Evolutionary conservation across 2,329 filamentous ascomycete species (phyloP), one percentile per base, ranked within the genome.

Genomic region (Exophiala viscosa): DNA sequence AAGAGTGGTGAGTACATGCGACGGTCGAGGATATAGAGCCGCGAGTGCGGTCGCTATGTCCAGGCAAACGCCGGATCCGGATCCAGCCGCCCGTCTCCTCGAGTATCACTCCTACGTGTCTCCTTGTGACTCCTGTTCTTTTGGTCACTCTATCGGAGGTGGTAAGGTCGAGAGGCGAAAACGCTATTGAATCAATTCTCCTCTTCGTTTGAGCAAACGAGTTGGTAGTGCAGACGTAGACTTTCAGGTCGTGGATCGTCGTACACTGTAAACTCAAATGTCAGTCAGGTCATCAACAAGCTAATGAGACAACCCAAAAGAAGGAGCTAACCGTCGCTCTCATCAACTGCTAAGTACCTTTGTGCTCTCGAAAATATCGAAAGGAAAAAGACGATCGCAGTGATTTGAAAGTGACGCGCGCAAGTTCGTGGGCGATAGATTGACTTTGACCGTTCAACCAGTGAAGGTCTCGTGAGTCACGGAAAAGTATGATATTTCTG

Each of bases 1-100:
- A 86, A 85, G 64, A 87, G 79, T 73, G 82, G 83, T 61, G 84
- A 87, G 84, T 87, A 83, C 83, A 84, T 77, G 68, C 83, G 85
- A 79, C 68, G 81, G 80, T 72, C 71, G 62, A 59, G 62, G 23
- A 39, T 28, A 35, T 15, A 33, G 34, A 54, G 50, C 53, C 46
- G 45, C 47, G 39, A 14, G 23, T 14, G 54, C 47, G 48, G 41
- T 42, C 28, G 36, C 50, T 45, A 17, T 45, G 48, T 54, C 45
- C 28, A 41, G 41, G 44, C 47, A 58, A 44, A 38, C 44, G 23
- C 34, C 41, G 39, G 38, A 15, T 15, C 5, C 9, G 5, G 17
- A 10, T 40, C 8, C 38, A 18, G 14, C 38, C 20, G 23, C 23
- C 23, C 23, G 5, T 28, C 23, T 28, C 23, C 23, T 28, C 8